A percentile compares a stretch with the other conserved stretches of the same genome.
Conservation (phyloP, 371 early-diverging fungal genomes). For the Mucor irregularis region DNA sequence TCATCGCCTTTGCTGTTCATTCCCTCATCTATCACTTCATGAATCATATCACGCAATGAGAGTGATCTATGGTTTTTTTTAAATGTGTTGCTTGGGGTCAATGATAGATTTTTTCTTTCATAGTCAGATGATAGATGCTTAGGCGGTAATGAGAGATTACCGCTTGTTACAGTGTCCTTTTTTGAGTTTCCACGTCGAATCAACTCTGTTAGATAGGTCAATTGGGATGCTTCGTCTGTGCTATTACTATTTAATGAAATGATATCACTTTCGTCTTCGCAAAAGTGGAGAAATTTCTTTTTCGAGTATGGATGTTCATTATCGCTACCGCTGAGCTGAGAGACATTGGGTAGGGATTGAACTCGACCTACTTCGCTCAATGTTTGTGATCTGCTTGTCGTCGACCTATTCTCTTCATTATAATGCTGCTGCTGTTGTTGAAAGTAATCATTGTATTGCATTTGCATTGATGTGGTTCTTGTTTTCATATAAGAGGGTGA, state of each 20-base stretch:
- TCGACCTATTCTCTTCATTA: not conserved
- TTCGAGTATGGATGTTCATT: not conserved
- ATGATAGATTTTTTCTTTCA: too few relatives aligned
- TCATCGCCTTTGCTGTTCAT: not conserved
- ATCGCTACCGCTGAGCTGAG: not conserved
- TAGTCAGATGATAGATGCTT: not conserved
- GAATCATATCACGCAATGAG: constrained; percentile 5
- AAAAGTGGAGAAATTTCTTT: not conserved
- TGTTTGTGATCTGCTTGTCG: not conserved
- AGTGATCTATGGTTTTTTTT: not conserved
- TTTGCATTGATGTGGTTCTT: not conserved
- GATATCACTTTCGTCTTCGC: constrained; percentile 13
- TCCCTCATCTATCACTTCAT: not conserved
- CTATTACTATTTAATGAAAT: not conserved
- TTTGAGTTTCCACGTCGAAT: not conserved
- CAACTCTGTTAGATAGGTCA: not conserved
- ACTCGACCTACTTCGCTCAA: not conserved
- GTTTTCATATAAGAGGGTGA: constrained; percentile 12
- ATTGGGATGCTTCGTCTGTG: constrained; percentile 1
- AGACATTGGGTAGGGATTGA: constrained; percentile 7
- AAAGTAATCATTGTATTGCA: not conserved
- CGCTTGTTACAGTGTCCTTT: not conserved
- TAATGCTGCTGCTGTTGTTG: too few relatives aligned
- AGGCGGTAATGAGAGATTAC: constrained; percentile 9
- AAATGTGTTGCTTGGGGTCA: too few relatives aligned